Evolutionary conservation across 306 rosid genomes (phyloP).

Genomic region (Cicer judaicum): DNA sequence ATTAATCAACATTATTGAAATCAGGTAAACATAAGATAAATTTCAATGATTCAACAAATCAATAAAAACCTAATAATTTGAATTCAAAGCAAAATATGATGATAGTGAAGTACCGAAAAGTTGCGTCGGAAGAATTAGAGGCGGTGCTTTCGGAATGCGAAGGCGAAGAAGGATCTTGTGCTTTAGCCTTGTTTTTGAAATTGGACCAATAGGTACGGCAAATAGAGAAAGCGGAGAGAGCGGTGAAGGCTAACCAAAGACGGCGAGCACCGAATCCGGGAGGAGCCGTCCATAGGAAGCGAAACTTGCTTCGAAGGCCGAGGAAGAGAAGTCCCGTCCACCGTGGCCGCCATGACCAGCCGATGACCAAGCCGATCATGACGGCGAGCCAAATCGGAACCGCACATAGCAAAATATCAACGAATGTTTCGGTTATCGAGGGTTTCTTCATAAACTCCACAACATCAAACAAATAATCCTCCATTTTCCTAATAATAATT

Average conservation of each 20-base stretch:
- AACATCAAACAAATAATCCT: conserved; percentile 72
- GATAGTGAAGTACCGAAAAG: conserved; percentile 37
- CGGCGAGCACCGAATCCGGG: conserved; percentile 97
- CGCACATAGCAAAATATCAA: conserved; percentile 91
- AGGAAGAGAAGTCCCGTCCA: conserved; percentile 93
- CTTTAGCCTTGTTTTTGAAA: conserved; percentile 54
- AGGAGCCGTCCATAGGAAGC: conserved; percentile 89
- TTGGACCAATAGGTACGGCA: conserved; percentile 77
- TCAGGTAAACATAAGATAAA: conserved; percentile 11
- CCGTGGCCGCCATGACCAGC: conserved; percentile 97
- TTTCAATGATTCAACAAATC: neutral
- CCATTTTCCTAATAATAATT: conserved; percentile 49
- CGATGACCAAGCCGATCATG: conserved; percentile 88
- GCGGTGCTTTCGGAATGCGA: conserved; percentile 19
- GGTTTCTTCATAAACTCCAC: conserved; percentile 80
- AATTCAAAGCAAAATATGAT: neutral
- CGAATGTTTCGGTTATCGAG: conserved; percentile 82
- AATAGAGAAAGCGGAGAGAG: conserved; percentile 88
- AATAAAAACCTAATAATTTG: neutral
- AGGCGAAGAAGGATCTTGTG: conserved; percentile 39
- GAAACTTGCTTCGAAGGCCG: conserved; percentile 87
- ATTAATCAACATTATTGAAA: neutral
- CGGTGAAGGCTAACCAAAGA: conserved; percentile 92
- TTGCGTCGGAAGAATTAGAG: conserved; percentile 12
- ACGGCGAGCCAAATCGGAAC: conserved; percentile 99